Base-by-base conservation (phyloP, 805 yeast genomes). In the Starmerella roubikii region DNA sequence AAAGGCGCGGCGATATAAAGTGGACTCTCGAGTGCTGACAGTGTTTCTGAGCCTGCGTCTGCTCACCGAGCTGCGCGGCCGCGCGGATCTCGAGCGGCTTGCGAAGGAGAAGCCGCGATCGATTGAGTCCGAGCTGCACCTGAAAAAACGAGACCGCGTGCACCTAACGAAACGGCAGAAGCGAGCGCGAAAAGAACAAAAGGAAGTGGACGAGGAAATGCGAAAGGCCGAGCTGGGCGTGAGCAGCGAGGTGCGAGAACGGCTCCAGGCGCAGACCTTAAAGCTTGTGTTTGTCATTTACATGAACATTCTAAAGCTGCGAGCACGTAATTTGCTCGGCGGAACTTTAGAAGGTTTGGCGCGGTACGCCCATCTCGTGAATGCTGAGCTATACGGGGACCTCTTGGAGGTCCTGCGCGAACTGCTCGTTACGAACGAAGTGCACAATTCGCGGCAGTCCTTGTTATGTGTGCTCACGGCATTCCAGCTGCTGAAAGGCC, bases 281-380 rank as follows among this genome's bases (percentile, higher is more conserved):
- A 83, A 82, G 55, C 59, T 71, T 53, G 66, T 85, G 22, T 65
- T 91, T 44, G 68, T 78, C 1, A 59, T 83, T 17, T 91, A 91
- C 55, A 62, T 91, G 48, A 85, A 81, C 47, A 72, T 88, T 23
- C 65, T 91, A 46, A 78, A 71, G 55, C 69, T 68, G 15, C 68
- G 73, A 32, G 71, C 76, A 16, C 70, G 74, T 28, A 69, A 71
- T 16, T 63, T 91, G 38, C 75, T 84, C 66, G 94, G 93, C 7
- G 69, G 88, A 0, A 93, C 88, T 0, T 65, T 91, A 39, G 97
- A 91, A 61, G 97, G 97, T 3, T 62, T 91, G 40, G 81, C 96
- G 1, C 74, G 74, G 54, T 85, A 78, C 55, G 94, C 97, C 2
- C 91, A 79, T 52, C 76, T 86, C 76, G 85, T 93, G 19, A 91